A percentile compares a stretch with the other conserved stretches of the same genome.
phyloP scores from a whole-genome alignment of 345 rosid genomes.

The Salix caprea region DNA sequence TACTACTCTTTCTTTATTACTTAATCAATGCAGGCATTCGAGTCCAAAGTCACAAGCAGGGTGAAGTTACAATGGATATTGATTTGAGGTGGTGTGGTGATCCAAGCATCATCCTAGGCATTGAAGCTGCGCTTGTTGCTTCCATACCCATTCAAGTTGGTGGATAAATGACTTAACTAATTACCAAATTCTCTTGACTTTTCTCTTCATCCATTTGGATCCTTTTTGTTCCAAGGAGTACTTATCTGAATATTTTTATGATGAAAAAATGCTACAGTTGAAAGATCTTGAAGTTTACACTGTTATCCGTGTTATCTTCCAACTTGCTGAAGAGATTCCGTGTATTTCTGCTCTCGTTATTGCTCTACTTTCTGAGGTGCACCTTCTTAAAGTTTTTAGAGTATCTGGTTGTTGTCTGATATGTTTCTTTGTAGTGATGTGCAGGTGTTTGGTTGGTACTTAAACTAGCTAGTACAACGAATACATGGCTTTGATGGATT shows the following conservation, averaged over 20 bases:
- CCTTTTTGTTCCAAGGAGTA: neutral
- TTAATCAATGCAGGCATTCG: constrained; percentile 70
- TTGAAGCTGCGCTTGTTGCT: constrained; percentile 90
- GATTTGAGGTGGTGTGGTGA: constrained; percentile 99
- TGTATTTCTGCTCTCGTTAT: constrained; percentile 96
- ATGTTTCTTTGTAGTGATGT: neutral
- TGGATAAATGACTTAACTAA: neutral
- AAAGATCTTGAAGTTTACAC: constrained; percentile 97
- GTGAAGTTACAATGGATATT: constrained; percentile 93
- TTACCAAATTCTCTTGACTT: neutral
- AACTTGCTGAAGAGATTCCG: constrained; percentile 96
- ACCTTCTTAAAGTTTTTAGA: constrained; percentile 6
- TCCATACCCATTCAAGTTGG: constrained; percentile 97
- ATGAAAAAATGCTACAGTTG: constrained; percentile 51
- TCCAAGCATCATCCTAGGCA: constrained; percentile 91
- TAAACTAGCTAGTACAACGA: too few relatives aligned
- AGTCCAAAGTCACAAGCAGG: constrained; percentile 92
- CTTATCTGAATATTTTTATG: constrained; percentile 9
- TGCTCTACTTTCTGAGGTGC: constrained; percentile 93
- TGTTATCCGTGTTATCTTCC: constrained; percentile 88
- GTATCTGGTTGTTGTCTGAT: neutral
- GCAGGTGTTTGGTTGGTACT: neutral
- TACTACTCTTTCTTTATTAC: constrained; percentile 8
- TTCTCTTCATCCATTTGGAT: neutral
- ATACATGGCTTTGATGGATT: neutral